phyloP scores from a whole-genome alignment of 2,329 filamentous ascomycete genomes.

The Aspergillus floridensis region DNA sequence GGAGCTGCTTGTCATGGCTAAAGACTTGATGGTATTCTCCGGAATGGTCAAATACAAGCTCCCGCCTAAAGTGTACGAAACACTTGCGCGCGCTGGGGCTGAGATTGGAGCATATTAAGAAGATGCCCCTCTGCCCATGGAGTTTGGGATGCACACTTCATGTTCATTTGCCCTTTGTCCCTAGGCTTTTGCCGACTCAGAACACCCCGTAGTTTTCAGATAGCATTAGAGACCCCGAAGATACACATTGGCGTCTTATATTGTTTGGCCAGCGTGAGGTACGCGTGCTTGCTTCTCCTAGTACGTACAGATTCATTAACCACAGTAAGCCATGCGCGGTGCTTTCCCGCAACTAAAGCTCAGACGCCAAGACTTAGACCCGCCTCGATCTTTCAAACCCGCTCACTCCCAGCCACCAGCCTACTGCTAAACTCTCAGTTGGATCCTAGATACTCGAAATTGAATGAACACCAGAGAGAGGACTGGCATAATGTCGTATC shows the following conservation, averaged over 20 bases:
- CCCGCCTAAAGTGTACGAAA: constrained; percentile 83
- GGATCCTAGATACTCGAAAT: background rate
- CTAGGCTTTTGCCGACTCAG: background rate
- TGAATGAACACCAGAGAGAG: background rate
- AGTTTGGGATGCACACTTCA: background rate
- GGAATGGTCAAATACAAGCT: constrained; percentile 89
- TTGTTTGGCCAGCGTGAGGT: background rate
- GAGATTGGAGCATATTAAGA: constrained; percentile 53
- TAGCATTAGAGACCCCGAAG: background rate
- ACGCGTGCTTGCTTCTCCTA: too few species aligned
- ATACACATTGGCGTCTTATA: background rate
- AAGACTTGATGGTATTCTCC: constrained; percentile 91
- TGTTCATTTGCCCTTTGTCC: background rate
- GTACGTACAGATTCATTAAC: background rate
- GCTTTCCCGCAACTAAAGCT: background rate
- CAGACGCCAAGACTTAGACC: background rate
- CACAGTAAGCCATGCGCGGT: background rate
- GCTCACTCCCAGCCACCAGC: background rate
- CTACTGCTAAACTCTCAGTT: background rate
- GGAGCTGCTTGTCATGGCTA: constrained; percentile 73
- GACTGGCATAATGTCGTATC: background rate
- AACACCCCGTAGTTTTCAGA: background rate
- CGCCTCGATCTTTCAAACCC: background rate
- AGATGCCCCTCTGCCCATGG: background rate
- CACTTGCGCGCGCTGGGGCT: constrained; percentile 75